These are phyloP conservation scores for Cutaneotrichosporon dermatis DNA, from an alignment of 1,284 basidiomycete genomes.

Conservation along the genomic window DNA sequence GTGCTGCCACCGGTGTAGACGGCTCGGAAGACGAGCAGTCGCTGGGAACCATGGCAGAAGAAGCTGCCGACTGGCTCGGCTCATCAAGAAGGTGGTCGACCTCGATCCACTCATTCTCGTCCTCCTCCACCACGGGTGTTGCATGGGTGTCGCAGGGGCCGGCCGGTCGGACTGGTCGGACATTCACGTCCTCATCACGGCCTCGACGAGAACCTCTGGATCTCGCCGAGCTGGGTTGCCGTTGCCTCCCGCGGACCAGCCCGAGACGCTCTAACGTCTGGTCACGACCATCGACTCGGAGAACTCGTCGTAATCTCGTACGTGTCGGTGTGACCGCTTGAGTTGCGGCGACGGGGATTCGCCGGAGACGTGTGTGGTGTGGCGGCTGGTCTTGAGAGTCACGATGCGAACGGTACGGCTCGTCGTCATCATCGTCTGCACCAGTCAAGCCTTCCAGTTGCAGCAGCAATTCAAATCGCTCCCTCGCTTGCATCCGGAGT, in stretches of 20 bases:
- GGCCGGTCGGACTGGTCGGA: neutral
- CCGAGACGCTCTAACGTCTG: conserved; percentile 26
- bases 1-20: conserved; percentile 19
- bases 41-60: neutral
- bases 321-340: conserved; percentile 34
- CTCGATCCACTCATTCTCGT: conserved; percentile 48
- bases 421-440: conserved; percentile 10
- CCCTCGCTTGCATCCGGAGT: conserved; percentile 1
- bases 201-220: conserved; percentile 19
- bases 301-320: conserved; percentile 51
- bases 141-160: conserved; percentile 1
- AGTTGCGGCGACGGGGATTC: conserved; percentile 22
- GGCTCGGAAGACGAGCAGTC: neutral
- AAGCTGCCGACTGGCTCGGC: neutral
- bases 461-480: conserved; percentile 25
- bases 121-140: conserved; percentile 10
- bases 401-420: neutral
- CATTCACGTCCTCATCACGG: conserved; percentile 17
- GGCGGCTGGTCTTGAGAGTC: neutral
- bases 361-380: conserved; percentile 20
- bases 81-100: conserved; percentile 33
- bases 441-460: conserved; percentile 34
- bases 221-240: neutral
- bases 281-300: conserved; percentile 40
- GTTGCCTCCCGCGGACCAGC: conserved; percentile 2